These are phyloP conservation scores for Phytophthora sansomeana DNA, from an alignment of 352 stramenopile genomes.

Conservation along the genomic window DNA sequence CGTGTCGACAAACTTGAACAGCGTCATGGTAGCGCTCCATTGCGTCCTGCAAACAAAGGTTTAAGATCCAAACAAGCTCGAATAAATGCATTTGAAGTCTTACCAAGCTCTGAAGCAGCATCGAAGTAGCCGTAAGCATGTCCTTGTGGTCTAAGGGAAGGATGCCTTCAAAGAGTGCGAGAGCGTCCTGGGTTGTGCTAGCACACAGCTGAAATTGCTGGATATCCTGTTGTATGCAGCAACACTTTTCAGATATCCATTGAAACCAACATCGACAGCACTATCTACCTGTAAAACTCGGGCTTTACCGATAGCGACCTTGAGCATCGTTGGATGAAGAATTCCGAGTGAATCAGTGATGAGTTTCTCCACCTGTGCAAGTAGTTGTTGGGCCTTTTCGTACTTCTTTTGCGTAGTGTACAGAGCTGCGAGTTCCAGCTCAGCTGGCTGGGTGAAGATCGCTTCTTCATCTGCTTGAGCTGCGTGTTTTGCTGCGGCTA, in stretches of 20 bases:
- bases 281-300: slow-evolving; percentile 38
- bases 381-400: slow-evolving; percentile 48
- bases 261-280: background rate
- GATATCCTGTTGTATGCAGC: slow-evolving; percentile 35
- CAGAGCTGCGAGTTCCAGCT: slow-evolving; percentile 61
- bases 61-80: background rate
- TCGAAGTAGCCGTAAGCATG: slow-evolving; percentile 42
- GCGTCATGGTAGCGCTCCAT: slow-evolving; percentile 36
- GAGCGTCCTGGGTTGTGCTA: slow-evolving; percentile 33
- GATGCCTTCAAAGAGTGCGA: slow-evolving; percentile 47
- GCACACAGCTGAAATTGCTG: slow-evolving; percentile 27
- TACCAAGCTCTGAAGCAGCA: slow-evolving; percentile 61
- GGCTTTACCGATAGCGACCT: slow-evolving; percentile 55
- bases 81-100: background rate
- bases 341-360: slow-evolving; percentile 49
- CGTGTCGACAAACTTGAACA: slow-evolving; percentile 31
- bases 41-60: slow-evolving; percentile 8
- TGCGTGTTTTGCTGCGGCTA: slow-evolving; percentile 58
- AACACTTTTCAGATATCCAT: background rate
- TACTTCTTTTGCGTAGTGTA: slow-evolving; percentile 72
- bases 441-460: slow-evolving; percentile 55
- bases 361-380: slow-evolving; percentile 39
- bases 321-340: slow-evolving; percentile 64
- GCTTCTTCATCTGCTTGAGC: slow-evolving; percentile 39
- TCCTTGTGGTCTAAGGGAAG: slow-evolving; percentile 56